Percentiles rank a stretch among this genome's conserved stretches.
Conservation (phyloP, 1,284 basidiomycete genomes). For the Moesziomyces sp. region DNA sequence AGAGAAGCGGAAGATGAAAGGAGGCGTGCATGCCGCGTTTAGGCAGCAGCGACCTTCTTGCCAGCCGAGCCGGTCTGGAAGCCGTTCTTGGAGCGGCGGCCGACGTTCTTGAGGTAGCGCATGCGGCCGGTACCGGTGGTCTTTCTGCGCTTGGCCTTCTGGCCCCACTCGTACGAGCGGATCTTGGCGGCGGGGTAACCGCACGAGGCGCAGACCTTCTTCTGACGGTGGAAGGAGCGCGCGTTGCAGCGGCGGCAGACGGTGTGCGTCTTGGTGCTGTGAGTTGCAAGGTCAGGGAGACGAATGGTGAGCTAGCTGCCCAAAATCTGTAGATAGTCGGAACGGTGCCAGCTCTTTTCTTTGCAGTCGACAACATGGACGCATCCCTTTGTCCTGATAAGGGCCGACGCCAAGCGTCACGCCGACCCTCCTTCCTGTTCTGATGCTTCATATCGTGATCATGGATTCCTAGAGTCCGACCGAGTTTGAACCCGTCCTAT, state of each 20-base stretch:
- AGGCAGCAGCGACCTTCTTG: conserved; percentile 64
- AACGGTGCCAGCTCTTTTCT: not conserved
- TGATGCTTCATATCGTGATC: no score
- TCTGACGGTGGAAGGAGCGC: conserved; percentile 94
- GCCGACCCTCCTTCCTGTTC: no score
- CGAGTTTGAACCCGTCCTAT: no score
- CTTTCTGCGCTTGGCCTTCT: conserved; percentile 99
- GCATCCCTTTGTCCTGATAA: not conserved
- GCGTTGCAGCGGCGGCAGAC: conserved; percentile 82
- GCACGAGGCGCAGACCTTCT: conserved; percentile 96
- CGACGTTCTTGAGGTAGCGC: conserved; percentile 83
- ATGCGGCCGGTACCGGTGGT: conserved; percentile 96
- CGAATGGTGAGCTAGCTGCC: conserved; percentile 24
- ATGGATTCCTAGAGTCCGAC: no score
- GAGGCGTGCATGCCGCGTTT: conserved; percentile 13
- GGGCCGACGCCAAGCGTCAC: no score
- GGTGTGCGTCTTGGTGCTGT: conserved; percentile 97
- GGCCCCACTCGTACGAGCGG: conserved; percentile 96
- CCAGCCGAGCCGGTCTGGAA: conserved; percentile 71
- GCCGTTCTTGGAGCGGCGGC: conserved; percentile 81
- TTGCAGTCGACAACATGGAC: not conserved
- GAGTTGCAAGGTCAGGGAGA: not conserved
- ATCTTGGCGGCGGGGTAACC: conserved; percentile 96
- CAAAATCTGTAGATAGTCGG: not conserved
- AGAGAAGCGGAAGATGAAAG: conserved; percentile 6